These are phyloP conservation scores for Paramecium sexaurelia DNA, from an alignment of 73 alveolate genomes.

Conservation along the genomic window DNA sequence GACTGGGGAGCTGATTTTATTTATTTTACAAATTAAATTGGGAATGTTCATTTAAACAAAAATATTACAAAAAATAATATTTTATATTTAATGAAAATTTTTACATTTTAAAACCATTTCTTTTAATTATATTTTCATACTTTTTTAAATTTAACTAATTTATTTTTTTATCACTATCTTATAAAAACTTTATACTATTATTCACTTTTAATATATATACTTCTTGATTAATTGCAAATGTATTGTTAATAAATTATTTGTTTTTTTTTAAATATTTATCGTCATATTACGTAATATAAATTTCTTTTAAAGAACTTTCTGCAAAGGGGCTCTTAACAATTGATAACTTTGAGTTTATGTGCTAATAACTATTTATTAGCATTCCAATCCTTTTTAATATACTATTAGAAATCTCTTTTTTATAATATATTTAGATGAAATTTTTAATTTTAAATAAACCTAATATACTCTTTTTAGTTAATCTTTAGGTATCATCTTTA, in stretches of 20 bases:
- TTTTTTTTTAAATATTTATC: conserved; percentile 92
- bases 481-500: conserved; percentile 91
- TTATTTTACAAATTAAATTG: too few relatives aligned
- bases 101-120: conserved; percentile 62
- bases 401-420: conserved; percentile 93
- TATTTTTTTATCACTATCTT: too few relatives aligned
- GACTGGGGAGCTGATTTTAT: not conserved
- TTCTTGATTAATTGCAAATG: conserved; percentile 81
- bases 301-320: conserved; percentile 97
- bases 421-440: conserved; percentile 97
- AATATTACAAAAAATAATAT: not conserved
- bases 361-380: conserved; percentile 91
- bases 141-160: not conserved
- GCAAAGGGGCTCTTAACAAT: conserved; percentile 99
- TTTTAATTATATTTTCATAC: conserved; percentile 42
- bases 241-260: conserved; percentile 85
- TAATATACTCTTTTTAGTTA: not conserved
- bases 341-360: conserved; percentile 95
- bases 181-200: conserved; percentile 1
- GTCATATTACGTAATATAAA: conserved; percentile 98
- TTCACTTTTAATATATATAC: not conserved
- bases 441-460: conserved; percentile 93
- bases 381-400: conserved; percentile 97
- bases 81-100: not conserved
- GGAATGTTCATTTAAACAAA: too few relatives aligned